Evolutionary conservation across 2,329 filamentous ascomycete species (phyloP).

Genomic region (Claviceps sp.): DNA sequence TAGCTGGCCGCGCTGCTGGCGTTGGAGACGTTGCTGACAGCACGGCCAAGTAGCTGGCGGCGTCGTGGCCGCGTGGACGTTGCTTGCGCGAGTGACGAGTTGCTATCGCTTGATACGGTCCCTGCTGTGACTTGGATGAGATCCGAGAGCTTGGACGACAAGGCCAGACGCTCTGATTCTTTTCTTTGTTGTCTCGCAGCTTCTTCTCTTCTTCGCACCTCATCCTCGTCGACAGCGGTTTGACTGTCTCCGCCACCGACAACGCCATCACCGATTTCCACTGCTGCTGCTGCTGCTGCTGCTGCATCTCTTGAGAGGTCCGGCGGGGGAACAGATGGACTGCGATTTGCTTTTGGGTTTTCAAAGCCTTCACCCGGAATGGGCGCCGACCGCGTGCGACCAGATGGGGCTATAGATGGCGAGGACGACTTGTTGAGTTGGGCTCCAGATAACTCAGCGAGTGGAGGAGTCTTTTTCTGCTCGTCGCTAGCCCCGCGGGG

Average conservation of each 20-base stretch:
- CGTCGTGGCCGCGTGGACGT: slow-evolving; percentile 18
- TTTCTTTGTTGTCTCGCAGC: slow-evolving; percentile 15
- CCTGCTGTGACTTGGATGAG: slow-evolving; percentile 20
- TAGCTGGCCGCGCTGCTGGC: slow-evolving; percentile 32
- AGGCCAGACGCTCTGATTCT: slow-evolving; percentile 25
- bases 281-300: not conserved
- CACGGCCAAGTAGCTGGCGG: slow-evolving; percentile 43
- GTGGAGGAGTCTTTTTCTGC: slow-evolving; percentile 18
- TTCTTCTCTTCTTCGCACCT: slow-evolving; percentile 5
- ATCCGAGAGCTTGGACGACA: slow-evolving; percentile 28
- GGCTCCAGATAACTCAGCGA: slow-evolving; percentile 27
- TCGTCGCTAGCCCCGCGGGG: slow-evolving; percentile 15
- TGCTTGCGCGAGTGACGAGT: slow-evolving; percentile 5
- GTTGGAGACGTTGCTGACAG: slow-evolving; percentile 42
- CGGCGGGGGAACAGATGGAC: slow-evolving; percentile 6
- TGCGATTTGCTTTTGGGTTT: slow-evolving; percentile 2
- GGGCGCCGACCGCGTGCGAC: slow-evolving; percentile 26
- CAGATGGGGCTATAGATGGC: slow-evolving; percentile 9
- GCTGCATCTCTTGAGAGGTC: not conserved
- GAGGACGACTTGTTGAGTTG: slow-evolving; percentile 28
- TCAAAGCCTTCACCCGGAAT: slow-evolving; percentile 8
- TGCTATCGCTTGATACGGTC: slow-evolving; percentile 4
- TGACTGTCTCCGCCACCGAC: not conserved
- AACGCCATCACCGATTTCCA: not conserved
- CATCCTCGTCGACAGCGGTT: slow-evolving; percentile 2